These are phyloP conservation scores for Hyphochytrium catenoides DNA, from an alignment of 352 stramenopile species.

Conservation along the genomic window DNA sequence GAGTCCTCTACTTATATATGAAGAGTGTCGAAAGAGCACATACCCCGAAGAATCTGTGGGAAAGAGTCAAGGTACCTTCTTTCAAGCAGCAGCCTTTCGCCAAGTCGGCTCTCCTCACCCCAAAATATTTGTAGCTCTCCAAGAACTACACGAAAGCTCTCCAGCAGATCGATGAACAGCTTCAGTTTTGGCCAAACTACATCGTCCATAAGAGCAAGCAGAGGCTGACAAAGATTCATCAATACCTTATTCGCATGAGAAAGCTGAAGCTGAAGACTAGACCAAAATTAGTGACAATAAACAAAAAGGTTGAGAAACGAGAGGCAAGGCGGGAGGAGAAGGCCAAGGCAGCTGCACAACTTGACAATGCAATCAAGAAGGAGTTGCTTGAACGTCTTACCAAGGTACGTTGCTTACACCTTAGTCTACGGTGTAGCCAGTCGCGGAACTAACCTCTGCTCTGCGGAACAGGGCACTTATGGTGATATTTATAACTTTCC, in stretches of 20 bases:
- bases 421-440: too few species aligned
- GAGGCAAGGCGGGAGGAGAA: conserved; percentile 90
- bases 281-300: conserved; percentile 78
- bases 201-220: conserved; percentile 96
- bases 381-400: conserved; percentile 90
- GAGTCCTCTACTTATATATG: conserved; percentile 84
- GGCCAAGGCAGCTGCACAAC: conserved; percentile 76
- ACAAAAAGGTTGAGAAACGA: conserved; percentile 83
- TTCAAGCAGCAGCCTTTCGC: conserved; percentile 1
- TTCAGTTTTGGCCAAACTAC: conserved; percentile 96
- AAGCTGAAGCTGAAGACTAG: conserved; percentile 85
- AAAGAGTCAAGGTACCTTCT: conserved; percentile 70
- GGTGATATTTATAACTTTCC: conserved; percentile 99
- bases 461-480: conserved; percentile 90
- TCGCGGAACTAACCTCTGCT: too few species aligned
- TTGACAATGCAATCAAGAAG: conserved; percentile 87
- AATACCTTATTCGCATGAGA: conserved; percentile 96
- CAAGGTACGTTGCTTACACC: too few species aligned
- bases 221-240: conserved; percentile 95
- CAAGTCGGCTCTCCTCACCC: neutral
- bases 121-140: too few species aligned
- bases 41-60: conserved; percentile 94
- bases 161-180: conserved; percentile 75
- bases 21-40: conserved; percentile 97
- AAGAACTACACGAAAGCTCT: conserved; percentile 93